Conservation (phyloP, 2,329 filamentous ascomycete species). For the Fusarium cyanostomum region DNA sequence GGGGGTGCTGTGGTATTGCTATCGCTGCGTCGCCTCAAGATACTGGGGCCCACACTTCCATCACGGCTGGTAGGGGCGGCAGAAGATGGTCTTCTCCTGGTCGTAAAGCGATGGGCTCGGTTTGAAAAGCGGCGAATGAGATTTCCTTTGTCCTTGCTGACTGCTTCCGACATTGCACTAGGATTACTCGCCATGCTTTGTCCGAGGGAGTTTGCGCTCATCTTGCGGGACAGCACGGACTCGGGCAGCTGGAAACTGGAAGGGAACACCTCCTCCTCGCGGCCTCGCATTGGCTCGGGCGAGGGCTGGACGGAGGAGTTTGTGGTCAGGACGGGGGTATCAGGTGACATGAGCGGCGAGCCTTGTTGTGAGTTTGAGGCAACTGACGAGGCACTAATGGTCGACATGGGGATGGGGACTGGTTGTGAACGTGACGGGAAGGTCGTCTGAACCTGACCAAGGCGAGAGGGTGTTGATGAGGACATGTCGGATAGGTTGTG, state of each 20-base stretch:
- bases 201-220: slow-evolving; percentile 70
- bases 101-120: slow-evolving; percentile 75
- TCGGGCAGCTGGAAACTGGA: slow-evolving; percentile 77
- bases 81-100: slow-evolving; percentile 78
- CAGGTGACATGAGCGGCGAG: slow-evolving; percentile 67
- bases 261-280: slow-evolving; percentile 62
- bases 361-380: slow-evolving; percentile 64
- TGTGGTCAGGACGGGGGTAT: slow-evolving; percentile 61
- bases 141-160: slow-evolving; percentile 58
- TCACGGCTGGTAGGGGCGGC: slow-evolving; percentile 81
- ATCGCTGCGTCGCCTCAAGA: slow-evolving; percentile 87
- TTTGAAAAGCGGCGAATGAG: slow-evolving; percentile 89
- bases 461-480: slow-evolving; percentile 52
- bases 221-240: slow-evolving; percentile 68
- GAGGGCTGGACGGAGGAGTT: slow-evolving; percentile 73
- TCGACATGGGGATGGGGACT: slow-evolving; percentile 58
- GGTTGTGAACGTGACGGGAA: slow-evolving; percentile 51
- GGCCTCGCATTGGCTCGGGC: slow-evolving; percentile 68
- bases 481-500: slow-evolving; percentile 53
- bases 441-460: slow-evolving; percentile 59
- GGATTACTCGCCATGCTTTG: slow-evolving; percentile 67
- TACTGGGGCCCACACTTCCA: slow-evolving; percentile 87
- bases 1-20: slow-evolving; percentile 78
- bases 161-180: slow-evolving; percentile 62
- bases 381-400: slow-evolving; percentile 65